A percentile compares a stretch with the other conserved stretches of the same genome.
Conservation (phyloP, 208 protist genomes). For the Crithidia brevicula region DNA sequence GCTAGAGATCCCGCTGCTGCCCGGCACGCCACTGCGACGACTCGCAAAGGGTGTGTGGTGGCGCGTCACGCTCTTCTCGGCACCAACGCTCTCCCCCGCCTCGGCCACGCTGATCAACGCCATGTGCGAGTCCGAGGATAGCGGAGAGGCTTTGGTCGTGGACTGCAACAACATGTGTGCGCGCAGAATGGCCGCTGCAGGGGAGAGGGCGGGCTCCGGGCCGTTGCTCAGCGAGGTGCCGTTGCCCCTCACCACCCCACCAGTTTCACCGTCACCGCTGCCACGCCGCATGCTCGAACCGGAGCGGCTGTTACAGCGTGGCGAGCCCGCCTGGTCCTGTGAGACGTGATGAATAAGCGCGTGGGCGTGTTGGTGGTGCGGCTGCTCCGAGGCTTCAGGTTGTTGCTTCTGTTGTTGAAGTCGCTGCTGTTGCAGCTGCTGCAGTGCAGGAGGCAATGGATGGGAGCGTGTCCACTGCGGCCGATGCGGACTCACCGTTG, state of each 20-base stretch:
- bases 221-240: neutral
- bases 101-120: neutral
- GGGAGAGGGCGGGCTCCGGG: neutral
- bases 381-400: neutral
- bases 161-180: slow-evolving; percentile 1
- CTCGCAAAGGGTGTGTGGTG: neutral
- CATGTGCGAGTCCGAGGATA: neutral
- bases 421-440: neutral
- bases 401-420: neutral
- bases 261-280: neutral
- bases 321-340: neutral
- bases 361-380: neutral
- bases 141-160: neutral
- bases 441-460: neutral
- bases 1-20: neutral
- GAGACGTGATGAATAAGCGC: neutral
- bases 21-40: neutral
- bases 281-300: too few relatives aligned
- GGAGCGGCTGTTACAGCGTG: neutral
- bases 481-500: neutral
- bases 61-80: neutral
- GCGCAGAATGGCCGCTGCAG: neutral
- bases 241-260: neutral
- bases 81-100: neutral
- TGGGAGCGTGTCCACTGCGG: neutral